Base-by-base conservation (phyloP, 768 basidiomycete species). In the Crassisporium funariophilum region DNA sequence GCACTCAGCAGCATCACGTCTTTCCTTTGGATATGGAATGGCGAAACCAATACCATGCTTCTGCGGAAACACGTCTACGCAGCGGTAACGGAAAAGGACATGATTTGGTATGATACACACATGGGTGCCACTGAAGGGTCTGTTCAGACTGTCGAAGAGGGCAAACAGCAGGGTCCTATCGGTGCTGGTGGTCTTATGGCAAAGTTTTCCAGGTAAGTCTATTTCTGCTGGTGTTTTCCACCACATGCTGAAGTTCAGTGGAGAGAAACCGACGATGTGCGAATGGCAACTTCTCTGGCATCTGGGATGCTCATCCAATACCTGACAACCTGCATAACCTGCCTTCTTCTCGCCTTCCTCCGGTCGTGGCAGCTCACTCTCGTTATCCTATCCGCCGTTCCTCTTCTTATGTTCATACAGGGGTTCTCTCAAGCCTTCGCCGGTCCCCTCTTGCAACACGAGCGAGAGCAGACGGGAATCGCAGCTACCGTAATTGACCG, bases 211-310 rank as follows among this genome's bases (percentile, higher is more conserved):
- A 83, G 83, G 92, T 91, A 46, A 40, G 68, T 60, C 21, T 17
- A 9, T 24, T 27, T 27, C 4, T 4, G 22, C 42, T 46, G 27
- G 5, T 9, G 24, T 15, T 36, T 13, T 21, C 27, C 25, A 5
- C 9, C 17, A 19, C 35, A 15, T 39, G 8, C 22, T 29, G 35
- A 11, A 22, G 35, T 34, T 35, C 24, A 39, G 12, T 46, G 4
- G 58, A 98, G 94, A 54, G 95, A 98, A 68, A 97, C 95, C 5
- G 93, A 98, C 66, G 91, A 97, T 52, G 88, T 97, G 35, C 84
- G 95, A 33, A 74, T 83, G 49, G 95, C 91, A 1, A 82, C 86
- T 11, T 90, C 92, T 2, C 77, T 91, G 29, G 86, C 86, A 11
- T 74, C 86, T 19, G 94, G 93, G 19, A 78, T 82, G 54, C 63